phyloP scores from a whole-genome alignment of 257 asterid genomes.

The Solanum tacnaense region DNA sequence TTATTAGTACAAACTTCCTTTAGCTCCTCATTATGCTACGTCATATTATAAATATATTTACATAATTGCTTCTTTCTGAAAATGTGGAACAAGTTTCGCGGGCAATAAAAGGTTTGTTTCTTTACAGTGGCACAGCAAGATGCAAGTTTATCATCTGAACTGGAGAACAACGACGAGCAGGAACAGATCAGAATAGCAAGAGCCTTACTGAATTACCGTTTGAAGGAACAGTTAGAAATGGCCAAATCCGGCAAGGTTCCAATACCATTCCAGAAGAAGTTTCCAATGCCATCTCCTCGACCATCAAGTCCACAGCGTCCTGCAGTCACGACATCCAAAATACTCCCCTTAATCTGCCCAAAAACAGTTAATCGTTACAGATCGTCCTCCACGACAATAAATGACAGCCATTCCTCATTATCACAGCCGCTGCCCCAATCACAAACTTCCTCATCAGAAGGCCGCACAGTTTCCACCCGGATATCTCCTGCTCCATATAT shows the following conservation, averaged over 20 bases:
- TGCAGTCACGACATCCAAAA: constrained; percentile 44
- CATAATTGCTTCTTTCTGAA: neutral
- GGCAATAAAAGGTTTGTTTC: neutral
- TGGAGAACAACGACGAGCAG: constrained; percentile 56
- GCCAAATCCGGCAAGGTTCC: constrained; percentile 12
- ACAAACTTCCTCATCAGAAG: constrained; percentile 25
- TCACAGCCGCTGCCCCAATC: constrained; percentile 16
- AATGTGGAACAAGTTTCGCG: neutral
- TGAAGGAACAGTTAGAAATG: constrained; percentile 23
- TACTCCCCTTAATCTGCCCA: constrained; percentile 54
- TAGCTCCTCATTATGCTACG: neutral
- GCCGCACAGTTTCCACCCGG: constrained; percentile 8
- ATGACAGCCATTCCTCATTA: constrained; percentile 11
- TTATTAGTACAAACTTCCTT: neutral
- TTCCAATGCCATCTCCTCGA: constrained; percentile 25
- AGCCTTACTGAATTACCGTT: constrained; percentile 49
- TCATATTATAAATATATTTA: too few species aligned
- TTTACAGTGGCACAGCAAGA: constrained; percentile 63
- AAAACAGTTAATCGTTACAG: constrained; percentile 22
- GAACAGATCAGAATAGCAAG: constrained; percentile 69
- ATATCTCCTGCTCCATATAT: constrained; percentile 28
- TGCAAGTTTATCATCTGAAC: constrained; percentile 36
- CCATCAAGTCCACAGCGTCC: constrained; percentile 61
- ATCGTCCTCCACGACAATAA: constrained; percentile 11
- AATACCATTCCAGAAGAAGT: constrained; percentile 32